Evolutionary conservation across 805 yeast genomes (phyloP), one percentile per base, ranked within the genome.

Genomic region (Candida anglica): DNA sequence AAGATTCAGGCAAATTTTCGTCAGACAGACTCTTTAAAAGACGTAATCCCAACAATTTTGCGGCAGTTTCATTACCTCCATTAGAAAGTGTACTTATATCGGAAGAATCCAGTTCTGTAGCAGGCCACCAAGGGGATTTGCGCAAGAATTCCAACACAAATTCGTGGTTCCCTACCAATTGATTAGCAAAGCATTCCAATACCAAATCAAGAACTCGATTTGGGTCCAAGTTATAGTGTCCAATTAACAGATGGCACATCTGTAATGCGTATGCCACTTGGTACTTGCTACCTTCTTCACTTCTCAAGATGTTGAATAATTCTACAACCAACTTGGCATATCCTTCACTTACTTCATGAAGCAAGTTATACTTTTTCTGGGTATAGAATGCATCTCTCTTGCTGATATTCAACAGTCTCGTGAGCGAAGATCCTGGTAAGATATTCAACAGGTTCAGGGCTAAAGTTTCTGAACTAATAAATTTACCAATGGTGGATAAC

Each of bases 311-410:
- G 2, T 56, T 41, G 34, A 61, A 53, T 9, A 82, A 41, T 30
- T 79, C 75, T 2, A 69, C 68, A 1, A 78, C 53, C 20, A 85
- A 60, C 44, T 77, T 79, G 9, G 94, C 57, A 56, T 76, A 88
- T 1, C 96, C 97, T 49, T 82, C 87, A 16, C 78, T 63, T 40
- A 83, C 83, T 53, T 89, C 96, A 32, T 78, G 75, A 6, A 86
- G 47, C 13, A 87, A 60, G 38, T 84, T 82, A 59, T 66, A 86
- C 42, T 79, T 76, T 48, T 69, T 69, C 39, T 77, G 65, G 34
- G 78, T 63, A 52, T 64, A 63, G 46, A 60, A 48, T 52, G 68
- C 60, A 48, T 74, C 61, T 54, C 73, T 40, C 50, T 60, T 46
- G 32, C 53, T 37, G 31, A 60, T 47, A 44, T 65, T 59, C 46